Evolutionary conservation across 352 stramenopile species (phyloP), one percentile per base, ranked within the genome.

Genomic region (Paralagenidium karlingii): DNA sequence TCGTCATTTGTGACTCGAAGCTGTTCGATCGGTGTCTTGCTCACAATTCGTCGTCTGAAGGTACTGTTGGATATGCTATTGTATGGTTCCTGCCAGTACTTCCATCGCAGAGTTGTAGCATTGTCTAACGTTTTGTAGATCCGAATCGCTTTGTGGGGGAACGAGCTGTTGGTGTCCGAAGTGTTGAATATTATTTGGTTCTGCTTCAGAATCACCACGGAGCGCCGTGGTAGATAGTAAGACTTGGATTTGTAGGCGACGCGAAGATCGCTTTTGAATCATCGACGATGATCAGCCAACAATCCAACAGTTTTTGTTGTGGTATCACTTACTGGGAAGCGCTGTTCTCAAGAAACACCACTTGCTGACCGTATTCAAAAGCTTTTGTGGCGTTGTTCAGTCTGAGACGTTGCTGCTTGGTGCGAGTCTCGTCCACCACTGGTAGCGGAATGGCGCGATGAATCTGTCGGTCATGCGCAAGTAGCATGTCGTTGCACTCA

Each of bases 311-410:
- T 22, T 36, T 3, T 16, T 8, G 19, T 7, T 3, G 16, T 8
- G 19, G 30, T 36, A 20, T 36, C 16, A 22, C 22, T 36, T 36
- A 16, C 30, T 22, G 7, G 22, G 22, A 36, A 36, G 46, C 64
- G 34, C 53, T 39, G 38, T 86, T 86, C 44, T 83, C 63, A 9
- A 82, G 45, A 28, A 83, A 82, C 0, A 47, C 51, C 3, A 80
- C 64, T 29, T 55, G 51, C 8, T 57, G 48, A 10, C 15, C 19
- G 21, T 42, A 27, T 28, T 50, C 31, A 20, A 36, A 24, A n/a
- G n/a, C n/a, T n/a, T n/a, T n/a, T n/a, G n/a, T n/a, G n/a, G n/a
- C n/a, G n/a, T n/a, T n/a, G n/a, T n/a, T n/a, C n/a, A n/a, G n/a
- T n/a, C n/a, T n/a, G n/a, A n/a, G n/a, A n/a, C n/a, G n/a, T n/a